A percentile compares a stretch with the other conserved stretches of the same genome.
phyloP scores from a whole-genome alignment of 306 rosid genomes.

The Calophaca sinica region DNA sequence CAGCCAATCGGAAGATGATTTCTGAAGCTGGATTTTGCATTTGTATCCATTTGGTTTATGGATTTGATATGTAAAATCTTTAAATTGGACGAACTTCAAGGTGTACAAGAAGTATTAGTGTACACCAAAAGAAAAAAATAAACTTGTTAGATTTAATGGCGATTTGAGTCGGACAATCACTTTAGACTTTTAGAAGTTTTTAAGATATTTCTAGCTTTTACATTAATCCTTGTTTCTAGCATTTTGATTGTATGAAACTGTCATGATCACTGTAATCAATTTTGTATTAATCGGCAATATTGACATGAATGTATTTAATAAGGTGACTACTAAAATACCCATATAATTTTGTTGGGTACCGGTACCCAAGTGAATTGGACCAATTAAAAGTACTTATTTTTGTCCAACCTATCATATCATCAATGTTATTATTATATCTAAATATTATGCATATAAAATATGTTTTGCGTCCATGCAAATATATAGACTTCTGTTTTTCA shows the following conservation, averaged over 20 bases:
- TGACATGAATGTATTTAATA: neutral
- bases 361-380: too few species aligned
- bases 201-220: neutral
- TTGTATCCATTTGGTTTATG: slow-evolving; percentile 39
- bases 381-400: too few species aligned
- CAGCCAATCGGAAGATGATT: slow-evolving; percentile 66
- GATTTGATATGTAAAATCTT: slow-evolving; percentile 2
- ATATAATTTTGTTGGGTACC: too few species aligned
- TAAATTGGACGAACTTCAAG: slow-evolving; percentile 19
- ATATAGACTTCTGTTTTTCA: too few species aligned
- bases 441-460: too few species aligned
- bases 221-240: slow-evolving; percentile 3
- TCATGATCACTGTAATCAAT: neutral
- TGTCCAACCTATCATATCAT: too few species aligned
- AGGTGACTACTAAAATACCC: neutral
- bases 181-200: neutral
- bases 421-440: too few species aligned
- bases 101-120: slow-evolving; percentile 18
- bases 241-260: slow-evolving; percentile 10
- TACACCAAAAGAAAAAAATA: neutral
- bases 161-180: too few species aligned
- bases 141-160: too few species aligned
- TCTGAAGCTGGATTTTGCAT: slow-evolving; percentile 48
- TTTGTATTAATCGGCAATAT: neutral
- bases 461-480: too few species aligned